phyloP scores from a whole-genome alignment of 1,139 yeast species.

The Zhuliangozyma parablackwelliae region DNA sequence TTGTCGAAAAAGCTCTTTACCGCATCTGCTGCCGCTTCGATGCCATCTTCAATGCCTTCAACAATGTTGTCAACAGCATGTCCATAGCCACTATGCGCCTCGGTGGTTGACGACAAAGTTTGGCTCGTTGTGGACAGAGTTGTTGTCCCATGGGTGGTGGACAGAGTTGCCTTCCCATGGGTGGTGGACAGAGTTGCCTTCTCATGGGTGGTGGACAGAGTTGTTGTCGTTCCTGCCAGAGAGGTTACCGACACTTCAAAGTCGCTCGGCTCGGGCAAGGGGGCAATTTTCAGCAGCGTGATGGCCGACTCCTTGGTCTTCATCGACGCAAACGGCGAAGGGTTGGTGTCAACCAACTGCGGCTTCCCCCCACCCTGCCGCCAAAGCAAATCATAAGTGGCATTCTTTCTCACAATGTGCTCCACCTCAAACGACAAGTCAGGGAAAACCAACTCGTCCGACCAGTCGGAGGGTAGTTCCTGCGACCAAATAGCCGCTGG shows the following conservation, averaged over 20 bases:
- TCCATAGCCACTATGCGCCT: constrained; percentile 13
- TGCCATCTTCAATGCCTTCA: constrained; percentile 27
- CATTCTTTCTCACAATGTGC: constrained; percentile 32
- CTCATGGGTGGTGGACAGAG: no score
- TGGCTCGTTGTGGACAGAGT: constrained; percentile 1
- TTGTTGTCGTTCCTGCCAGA: neutral
- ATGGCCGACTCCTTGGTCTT: constrained; percentile 21
- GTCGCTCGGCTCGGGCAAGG: constrained; percentile 36
- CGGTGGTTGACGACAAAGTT: constrained; percentile 5
- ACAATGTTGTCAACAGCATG: constrained; percentile 22
- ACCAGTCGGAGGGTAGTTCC: constrained; percentile 48
- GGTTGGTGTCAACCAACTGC: constrained; percentile 15
- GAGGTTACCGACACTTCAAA: constrained; percentile 9
- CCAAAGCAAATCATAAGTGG: constrained; percentile 53
- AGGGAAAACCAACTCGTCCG: constrained; percentile 53
- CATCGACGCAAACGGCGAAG: constrained; percentile 25
- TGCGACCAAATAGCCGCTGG: constrained; percentile 21
- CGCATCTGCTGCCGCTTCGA: constrained; percentile 12
- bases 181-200: neutral
- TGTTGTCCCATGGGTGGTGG: neutral
- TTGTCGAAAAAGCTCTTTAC: constrained; percentile 15
- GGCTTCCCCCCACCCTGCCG: constrained; percentile 13
- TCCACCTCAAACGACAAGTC: constrained; percentile 49
- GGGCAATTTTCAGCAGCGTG: constrained; percentile 16
- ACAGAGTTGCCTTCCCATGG: neutral